Evolutionary conservation across 1,139 yeast genomes (phyloP), one percentile per base, ranked within the genome.

Genomic region (Nakaseomyces glabratus): DNA sequence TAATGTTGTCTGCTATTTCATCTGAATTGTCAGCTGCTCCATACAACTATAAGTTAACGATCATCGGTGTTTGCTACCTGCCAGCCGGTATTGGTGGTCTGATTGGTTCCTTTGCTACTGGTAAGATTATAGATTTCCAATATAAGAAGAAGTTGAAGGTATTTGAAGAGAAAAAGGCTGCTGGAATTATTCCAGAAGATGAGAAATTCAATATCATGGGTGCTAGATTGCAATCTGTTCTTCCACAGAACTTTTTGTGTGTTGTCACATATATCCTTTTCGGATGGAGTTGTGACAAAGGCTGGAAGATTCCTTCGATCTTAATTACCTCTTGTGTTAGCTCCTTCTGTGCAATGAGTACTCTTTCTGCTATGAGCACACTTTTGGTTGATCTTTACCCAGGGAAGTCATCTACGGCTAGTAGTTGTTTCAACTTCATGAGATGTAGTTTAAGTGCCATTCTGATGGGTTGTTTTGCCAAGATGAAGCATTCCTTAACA

Each of bases 251-350:
- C 17, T 43, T 66, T 6, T 44, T 62, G n/a, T 46, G 68, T 4
- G 56, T 58, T 1, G 38, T 42, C 7, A 63, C 72, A 0, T 55
- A 69, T 5, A 41, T 76, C 1, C 52, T 74, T 2, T 81, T 73
- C 58, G 93, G 90, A 1, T 84, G 94, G 93, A 67, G 80, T 35
- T 48, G 82, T 4, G 65, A 75, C 28, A 51, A 67, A 29, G 57
- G 65, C 6, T 69, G 68, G 10, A 62, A 64, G 33, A 60, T 77
- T 20, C 69, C 76, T 0, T 71, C 73, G 0, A 69, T 81, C 3
- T 51, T 81, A 7, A 59, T 81, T 4, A 66, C 73, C 26, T 63
- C 77, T 1, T 74, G 69, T 39, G 44, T 73, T 12, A 62, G 76
- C 2, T 70, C 88, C 11, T 61, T 63, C 43, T 68, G 76, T 7